These are phyloP conservation scores for Suillus subalutaceus DNA, from an alignment of 768 basidiomycete genomes.

Conservation along the genomic window DNA sequence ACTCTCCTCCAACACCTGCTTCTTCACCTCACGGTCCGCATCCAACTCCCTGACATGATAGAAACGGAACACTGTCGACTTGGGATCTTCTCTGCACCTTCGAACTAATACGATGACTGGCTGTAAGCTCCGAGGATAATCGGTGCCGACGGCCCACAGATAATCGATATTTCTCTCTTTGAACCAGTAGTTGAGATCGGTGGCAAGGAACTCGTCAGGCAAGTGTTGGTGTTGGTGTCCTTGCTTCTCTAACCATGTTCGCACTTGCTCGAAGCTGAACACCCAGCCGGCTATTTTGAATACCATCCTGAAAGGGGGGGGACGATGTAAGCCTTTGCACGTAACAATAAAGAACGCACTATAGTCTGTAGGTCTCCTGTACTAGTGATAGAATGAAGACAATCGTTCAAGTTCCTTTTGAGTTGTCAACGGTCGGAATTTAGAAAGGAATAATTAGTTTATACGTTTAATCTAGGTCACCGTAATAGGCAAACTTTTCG, in stretches of 20 bases:
- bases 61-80: not conserved
- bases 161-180: not conserved
- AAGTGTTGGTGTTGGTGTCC: not conserved
- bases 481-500: not conserved
- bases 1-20: conserved; percentile 3
- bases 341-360: not conserved
- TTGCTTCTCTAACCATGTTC: not conserved
- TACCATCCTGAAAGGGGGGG: not conserved
- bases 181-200: not conserved
- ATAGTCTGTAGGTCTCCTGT: not conserved
- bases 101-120: not conserved
- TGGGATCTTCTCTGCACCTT: not conserved
- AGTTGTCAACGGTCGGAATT: not conserved
- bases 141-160: not conserved
- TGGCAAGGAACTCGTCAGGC: no score
- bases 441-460: no score
- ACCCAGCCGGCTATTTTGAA: not conserved
- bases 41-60: not conserved
- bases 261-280: not conserved
- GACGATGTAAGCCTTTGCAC: not conserved
- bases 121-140: not conserved
- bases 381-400: not conserved
- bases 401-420: not conserved
- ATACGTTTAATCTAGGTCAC: no score
- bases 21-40: not conserved